A percentile compares a stretch with the other conserved stretches of the same genome.
These are phyloP conservation scores for Gonapodya prolifera DNA, from an alignment of 192 early-diverging fungal genomes.

Conservation along the genomic window DNA sequence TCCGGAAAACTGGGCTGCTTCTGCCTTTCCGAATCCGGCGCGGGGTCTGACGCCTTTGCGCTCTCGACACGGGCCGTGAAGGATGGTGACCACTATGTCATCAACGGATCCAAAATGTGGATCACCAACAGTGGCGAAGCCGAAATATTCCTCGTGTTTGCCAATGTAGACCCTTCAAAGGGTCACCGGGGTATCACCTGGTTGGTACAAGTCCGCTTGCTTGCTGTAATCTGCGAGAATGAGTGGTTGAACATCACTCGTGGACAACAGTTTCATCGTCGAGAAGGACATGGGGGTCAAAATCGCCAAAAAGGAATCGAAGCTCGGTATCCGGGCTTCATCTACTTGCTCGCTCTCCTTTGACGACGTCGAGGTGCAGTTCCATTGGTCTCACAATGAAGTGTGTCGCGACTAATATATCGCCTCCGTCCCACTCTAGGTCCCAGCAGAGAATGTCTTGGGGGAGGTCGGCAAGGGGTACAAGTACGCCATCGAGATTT, in stretches of 20 bases:
- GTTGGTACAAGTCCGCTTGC: neutral
- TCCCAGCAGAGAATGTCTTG: conserved; percentile 76
- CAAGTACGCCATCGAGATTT: conserved; percentile 95
- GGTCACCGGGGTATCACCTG: conserved; percentile 85
- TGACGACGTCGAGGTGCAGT: conserved; percentile 44
- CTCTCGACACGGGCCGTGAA: conserved; percentile 73
- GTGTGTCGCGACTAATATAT: neutral
- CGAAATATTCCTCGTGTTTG: conserved; percentile 94
- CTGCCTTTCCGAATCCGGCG: conserved; percentile 83
- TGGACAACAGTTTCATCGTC: conserved; percentile 57
- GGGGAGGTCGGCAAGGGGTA: conserved; percentile 95
- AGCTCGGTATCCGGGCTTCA: conserved; percentile 94
- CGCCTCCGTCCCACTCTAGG: conserved; percentile 10
- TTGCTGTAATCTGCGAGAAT: neutral
- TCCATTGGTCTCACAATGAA: neutral
- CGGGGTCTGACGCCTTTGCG: conserved; percentile 90
- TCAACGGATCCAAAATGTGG: conserved; percentile 4
- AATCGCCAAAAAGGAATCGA: conserved; percentile 93
- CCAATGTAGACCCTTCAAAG: conserved; percentile 83
- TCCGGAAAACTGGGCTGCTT: conserved; percentile 75
- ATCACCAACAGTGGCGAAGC: conserved; percentile 92
- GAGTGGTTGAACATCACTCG: neutral
- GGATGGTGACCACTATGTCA: conserved; percentile 63
- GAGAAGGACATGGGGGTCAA: conserved; percentile 84
- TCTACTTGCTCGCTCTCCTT: conserved; percentile 90